These are phyloP conservation scores for Aspergillus sp. DNA, from an alignment of 2,329 filamentous ascomycete species.

Conservation along the genomic window DNA sequence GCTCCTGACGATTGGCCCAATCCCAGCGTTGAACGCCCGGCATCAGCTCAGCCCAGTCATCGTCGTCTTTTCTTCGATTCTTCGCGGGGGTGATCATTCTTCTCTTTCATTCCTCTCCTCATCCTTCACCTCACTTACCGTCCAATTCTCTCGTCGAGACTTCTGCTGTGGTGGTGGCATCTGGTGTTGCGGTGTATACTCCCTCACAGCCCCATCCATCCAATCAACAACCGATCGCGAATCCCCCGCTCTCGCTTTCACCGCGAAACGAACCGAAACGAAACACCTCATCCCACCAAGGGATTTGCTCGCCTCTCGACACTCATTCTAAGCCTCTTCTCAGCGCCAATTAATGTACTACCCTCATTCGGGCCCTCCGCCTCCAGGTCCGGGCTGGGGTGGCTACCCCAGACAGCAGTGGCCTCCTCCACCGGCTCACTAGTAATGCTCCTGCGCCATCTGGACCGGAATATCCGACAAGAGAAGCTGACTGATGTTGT, in stretches of 20 bases:
- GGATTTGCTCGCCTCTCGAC: background rate
- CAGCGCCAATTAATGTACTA: conserved; percentile 20
- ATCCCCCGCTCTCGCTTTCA: too few species aligned
- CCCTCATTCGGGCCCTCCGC: conserved; percentile 11
- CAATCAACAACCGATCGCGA: too few species aligned
- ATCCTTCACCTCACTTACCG: background rate
- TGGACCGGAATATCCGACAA: too few species aligned
- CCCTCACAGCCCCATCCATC: too few species aligned
- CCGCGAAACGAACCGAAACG: too few species aligned
- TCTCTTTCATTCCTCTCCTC: background rate
- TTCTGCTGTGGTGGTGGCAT: background rate
- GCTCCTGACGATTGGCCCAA: too few species aligned
- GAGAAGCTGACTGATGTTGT: background rate
- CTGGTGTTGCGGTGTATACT: background rate
- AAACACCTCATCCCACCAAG: too few species aligned
- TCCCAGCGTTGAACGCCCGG: background rate
- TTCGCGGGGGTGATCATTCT: conserved; percentile 1
- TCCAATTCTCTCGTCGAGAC: background rate
- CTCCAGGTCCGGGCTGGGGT: conserved; percentile 10
- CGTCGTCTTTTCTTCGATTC: conserved; percentile 4
- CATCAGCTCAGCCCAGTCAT: background rate
- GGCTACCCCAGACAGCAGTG: conserved; percentile 13
- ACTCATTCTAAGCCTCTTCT: background rate
- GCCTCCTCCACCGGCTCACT: conserved; percentile 12
- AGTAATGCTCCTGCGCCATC: conserved; percentile 4